Conservation (phyloP, 129 eudicot genomes). For the Lactuca sativa region DNA sequence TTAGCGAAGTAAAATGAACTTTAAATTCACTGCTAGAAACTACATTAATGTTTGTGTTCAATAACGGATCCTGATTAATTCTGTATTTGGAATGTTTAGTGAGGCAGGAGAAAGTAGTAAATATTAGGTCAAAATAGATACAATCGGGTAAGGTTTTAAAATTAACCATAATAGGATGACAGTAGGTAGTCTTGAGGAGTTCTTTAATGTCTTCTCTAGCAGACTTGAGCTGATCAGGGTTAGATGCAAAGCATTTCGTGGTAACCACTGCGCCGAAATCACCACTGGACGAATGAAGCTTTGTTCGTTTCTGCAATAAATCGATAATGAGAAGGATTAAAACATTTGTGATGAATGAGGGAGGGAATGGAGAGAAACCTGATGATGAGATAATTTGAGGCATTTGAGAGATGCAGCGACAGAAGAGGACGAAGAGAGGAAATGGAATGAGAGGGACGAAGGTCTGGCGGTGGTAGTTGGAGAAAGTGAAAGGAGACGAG, state of each 20-base stretch:
- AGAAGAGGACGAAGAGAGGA: slow-evolving; percentile 33
- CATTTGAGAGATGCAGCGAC: slow-evolving; percentile 34
- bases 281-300: slow-evolving; percentile 27
- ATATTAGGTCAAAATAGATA: slow-evolving; percentile 2
- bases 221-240: slow-evolving; percentile 67
- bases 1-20: neutral
- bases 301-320: slow-evolving; percentile 34
- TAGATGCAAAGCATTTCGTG: slow-evolving; percentile 62
- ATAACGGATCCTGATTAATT: neutral
- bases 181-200: slow-evolving; percentile 61
- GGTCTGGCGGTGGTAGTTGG: slow-evolving; percentile 35
- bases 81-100: neutral
- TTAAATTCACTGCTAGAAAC: neutral
- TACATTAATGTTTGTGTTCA: neutral
- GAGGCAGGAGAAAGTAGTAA: slow-evolving; percentile 6
- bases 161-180: slow-evolving; percentile 86
- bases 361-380: slow-evolving; percentile 36
- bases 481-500: slow-evolving; percentile 36
- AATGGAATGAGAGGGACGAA: slow-evolving; percentile 31
- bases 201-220: slow-evolving; percentile 85
- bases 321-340: neutral
- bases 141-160: neutral
- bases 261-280: slow-evolving; percentile 42
- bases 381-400: slow-evolving; percentile 51
- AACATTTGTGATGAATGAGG: neutral